These are phyloP conservation scores for Zoysia japonica DNA, from an alignment of 176 grass and related monocot genomes.

Conservation along the genomic window DNA sequence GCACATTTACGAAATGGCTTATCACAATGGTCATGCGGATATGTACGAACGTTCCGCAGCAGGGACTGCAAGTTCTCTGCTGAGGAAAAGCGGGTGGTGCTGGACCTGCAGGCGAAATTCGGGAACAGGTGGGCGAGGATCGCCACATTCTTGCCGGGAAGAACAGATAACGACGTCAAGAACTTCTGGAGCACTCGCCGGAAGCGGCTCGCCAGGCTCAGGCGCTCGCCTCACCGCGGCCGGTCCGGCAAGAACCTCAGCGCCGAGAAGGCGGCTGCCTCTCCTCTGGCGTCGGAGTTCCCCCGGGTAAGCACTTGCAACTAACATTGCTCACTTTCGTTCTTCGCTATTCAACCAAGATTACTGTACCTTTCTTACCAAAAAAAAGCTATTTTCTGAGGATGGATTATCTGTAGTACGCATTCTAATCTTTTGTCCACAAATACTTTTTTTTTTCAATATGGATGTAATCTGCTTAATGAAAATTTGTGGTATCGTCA, in stretches of 20 bases:
- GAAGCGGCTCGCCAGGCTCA: conserved; percentile 73
- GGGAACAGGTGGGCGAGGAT: conserved; percentile 98
- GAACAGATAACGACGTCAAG: conserved; percentile 92
- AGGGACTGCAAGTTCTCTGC: conserved; percentile 65
- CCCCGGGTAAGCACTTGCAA: conserved; percentile 20
- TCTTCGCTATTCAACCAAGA: too few relatives aligned
- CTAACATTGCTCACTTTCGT: not conserved
- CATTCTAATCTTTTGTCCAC: not conserved
- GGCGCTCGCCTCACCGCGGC: conserved; percentile 31
- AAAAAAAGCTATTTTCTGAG: not conserved
- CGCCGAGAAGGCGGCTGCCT: conserved; percentile 4
- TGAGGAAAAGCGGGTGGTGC: conserved; percentile 66
- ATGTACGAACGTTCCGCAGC: not conserved
- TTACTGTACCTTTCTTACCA: too few relatives aligned
- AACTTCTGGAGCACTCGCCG: conserved; percentile 90
- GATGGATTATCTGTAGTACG: not conserved
- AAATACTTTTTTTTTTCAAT: not conserved
- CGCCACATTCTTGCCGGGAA: conserved; percentile 60
- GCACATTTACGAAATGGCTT: not conserved
- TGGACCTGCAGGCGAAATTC: conserved; percentile 66
- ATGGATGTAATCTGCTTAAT: not conserved
- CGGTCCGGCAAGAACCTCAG: conserved; percentile 32
- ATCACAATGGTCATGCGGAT: not conserved
- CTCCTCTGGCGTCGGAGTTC: not conserved
- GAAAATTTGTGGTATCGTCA: conserved; percentile 12